These are phyloP conservation scores for Staphylotrichum longicolle DNA, from an alignment of 495 filamentous ascomycete species.

Conservation along the genomic window DNA sequence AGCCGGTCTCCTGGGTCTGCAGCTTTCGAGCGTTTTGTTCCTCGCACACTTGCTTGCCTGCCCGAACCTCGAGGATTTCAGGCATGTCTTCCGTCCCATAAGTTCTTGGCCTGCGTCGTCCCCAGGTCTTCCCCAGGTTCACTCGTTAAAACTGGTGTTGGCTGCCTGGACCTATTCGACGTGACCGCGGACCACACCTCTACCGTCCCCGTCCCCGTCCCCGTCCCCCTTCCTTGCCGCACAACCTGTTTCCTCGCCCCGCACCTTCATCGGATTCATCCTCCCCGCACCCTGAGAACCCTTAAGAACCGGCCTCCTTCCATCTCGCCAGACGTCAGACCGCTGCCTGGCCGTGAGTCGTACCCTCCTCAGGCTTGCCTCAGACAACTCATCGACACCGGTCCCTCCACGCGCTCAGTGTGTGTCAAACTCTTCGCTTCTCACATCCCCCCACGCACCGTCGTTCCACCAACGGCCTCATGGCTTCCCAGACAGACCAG, in stretches of 20 bases:
- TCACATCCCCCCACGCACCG: background rate
- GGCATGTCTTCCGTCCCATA: slow-evolving; percentile 13
- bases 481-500: slow-evolving; percentile 23
- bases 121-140: slow-evolving; percentile 11
- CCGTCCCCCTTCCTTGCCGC: slow-evolving; percentile 5
- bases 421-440: background rate
- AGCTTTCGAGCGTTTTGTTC: background rate
- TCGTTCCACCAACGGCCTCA: background rate
- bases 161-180: slow-evolving; percentile 14
- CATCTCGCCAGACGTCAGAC: background rate
- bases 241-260: slow-evolving; percentile 1
- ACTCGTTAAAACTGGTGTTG: slow-evolving; percentile 12
- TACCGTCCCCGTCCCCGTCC: slow-evolving; percentile 2
- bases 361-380: background rate
- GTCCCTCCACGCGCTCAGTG: too few species aligned
- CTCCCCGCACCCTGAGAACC: background rate
- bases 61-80: background rate
- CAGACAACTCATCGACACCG: background rate
- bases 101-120: slow-evolving; percentile 1
- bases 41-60: slow-evolving; percentile 1
- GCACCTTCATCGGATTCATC: slow-evolving; percentile 7
- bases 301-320: background rate
- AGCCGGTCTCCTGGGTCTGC: slow-evolving; percentile 2
- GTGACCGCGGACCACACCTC: slow-evolving; percentile 18
- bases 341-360: background rate